Conservation (phyloP, 176 grass and related monocot species). For the Bromus sterilis region DNA sequence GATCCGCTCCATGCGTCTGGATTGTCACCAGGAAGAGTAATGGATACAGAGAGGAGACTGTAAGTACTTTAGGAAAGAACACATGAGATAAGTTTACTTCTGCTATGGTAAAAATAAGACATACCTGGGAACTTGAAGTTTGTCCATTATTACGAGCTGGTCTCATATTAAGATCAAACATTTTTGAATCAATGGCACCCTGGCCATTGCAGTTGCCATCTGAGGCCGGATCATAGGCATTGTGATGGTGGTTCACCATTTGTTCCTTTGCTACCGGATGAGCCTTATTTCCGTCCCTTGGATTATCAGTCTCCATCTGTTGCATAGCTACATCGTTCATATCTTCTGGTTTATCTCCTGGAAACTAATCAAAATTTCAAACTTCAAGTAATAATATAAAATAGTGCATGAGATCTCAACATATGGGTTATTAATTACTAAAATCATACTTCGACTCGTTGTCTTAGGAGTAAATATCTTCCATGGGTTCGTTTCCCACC, state of each 20-base stretch:
- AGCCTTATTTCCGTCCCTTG: constrained; percentile 38
- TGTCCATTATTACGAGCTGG: constrained; percentile 60
- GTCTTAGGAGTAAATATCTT: constrained; percentile 90
- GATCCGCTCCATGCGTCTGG: constrained; percentile 55
- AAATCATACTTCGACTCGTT: constrained; percentile 78
- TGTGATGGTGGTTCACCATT: constrained; percentile 53
- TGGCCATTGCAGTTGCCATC: constrained; percentile 43
- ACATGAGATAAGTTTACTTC: not conserved
- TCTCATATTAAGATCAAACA: constrained; percentile 90
- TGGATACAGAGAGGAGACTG: not conserved
- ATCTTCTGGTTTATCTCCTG: constrained; percentile 75
- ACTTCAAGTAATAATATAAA: not conserved
- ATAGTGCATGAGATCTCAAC: not conserved
- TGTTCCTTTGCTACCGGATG: constrained; percentile 37
- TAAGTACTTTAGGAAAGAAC: not conserved
- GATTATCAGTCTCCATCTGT: constrained; percentile 45
- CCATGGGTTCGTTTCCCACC: constrained; percentile 90
- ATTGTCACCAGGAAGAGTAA: constrained; percentile 18
- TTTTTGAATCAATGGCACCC: constrained; percentile 75
- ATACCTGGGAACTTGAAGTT: constrained; percentile 79
- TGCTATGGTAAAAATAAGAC: not conserved
- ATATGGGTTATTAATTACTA: not conserved
- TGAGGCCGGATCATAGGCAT: constrained; percentile 21
- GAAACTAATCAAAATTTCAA: constrained; percentile 52
- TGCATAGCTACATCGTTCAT: constrained; percentile 62